These are phyloP conservation scores for Thamnidium elegans DNA, from an alignment of 192 early-diverging fungal species.

Conservation along the genomic window DNA sequence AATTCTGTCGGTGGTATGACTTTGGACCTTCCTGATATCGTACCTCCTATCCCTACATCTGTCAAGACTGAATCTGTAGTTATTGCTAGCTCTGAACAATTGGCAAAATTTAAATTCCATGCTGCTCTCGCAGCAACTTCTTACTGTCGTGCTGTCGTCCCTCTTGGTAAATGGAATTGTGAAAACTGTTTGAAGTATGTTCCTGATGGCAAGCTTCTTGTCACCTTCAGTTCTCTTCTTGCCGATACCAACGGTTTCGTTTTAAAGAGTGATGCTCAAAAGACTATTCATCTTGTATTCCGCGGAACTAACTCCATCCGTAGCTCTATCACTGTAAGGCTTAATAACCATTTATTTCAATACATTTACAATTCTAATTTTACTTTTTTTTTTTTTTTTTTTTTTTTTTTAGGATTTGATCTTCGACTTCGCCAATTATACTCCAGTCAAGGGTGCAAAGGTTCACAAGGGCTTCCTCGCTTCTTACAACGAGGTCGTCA, in stretches of 20 bases:
- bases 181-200: constrained; percentile 12
- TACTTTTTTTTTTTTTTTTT: neutral
- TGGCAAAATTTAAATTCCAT: constrained; percentile 6
- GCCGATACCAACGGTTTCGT: constrained; percentile 22
- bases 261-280: constrained; percentile 6
- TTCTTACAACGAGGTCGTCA: neutral
- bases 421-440: constrained; percentile 12
- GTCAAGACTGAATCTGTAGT: neutral
- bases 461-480: constrained; percentile 23
- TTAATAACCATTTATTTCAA: neutral
- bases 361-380: neutral
- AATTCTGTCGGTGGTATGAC: neutral
- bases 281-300: constrained; percentile 24
- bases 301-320: constrained; percentile 20
- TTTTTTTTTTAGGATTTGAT: constrained; percentile 5
- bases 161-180: constrained; percentile 9
- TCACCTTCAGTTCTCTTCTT: constrained; percentile 11
- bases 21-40: neutral
- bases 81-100: neutral
- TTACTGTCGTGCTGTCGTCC: constrained; percentile 23
- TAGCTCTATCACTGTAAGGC: constrained; percentile 2
- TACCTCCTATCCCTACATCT: neutral
- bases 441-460: constrained; percentile 18
- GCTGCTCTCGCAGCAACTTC: constrained; percentile 18
- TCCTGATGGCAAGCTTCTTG: constrained; percentile 16